Evolutionary conservation across 2,329 filamentous ascomycete species (phyloP).

Genomic region (Penicillium brevicompactum): DNA sequence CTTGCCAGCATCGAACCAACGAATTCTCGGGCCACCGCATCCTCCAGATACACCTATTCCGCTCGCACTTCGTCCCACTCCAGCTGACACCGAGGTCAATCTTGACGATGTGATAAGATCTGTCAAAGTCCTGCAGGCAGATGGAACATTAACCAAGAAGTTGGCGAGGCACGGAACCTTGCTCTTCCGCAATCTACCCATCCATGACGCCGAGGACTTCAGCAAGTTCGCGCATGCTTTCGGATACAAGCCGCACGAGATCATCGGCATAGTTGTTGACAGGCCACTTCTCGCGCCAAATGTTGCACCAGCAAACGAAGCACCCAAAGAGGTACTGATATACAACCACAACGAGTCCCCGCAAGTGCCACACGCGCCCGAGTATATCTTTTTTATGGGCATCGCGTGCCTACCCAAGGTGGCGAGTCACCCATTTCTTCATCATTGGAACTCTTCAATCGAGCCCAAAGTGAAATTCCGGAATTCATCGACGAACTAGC

Average conservation of each 20-base stretch:
- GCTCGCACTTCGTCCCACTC: slow-evolving; percentile 40
- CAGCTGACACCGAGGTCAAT: slow-evolving; percentile 19
- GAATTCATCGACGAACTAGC: slow-evolving; percentile 48
- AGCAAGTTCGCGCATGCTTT: slow-evolving; percentile 54
- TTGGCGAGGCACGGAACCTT: slow-evolving; percentile 51
- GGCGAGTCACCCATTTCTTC: slow-evolving; percentile 53
- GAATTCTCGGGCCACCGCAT: slow-evolving; percentile 44
- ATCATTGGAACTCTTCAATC: slow-evolving; percentile 50
- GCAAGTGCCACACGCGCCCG: slow-evolving; percentile 54
- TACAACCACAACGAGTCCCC: slow-evolving; percentile 57
- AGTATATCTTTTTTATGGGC: slow-evolving; percentile 55
- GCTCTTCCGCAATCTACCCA: slow-evolving; percentile 51
- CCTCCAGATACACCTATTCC: slow-evolving; percentile 41
- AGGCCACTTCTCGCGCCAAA: slow-evolving; percentile 48
- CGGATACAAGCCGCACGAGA: slow-evolving; percentile 51
- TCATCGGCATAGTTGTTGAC: slow-evolving; percentile 55
- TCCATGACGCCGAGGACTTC: slow-evolving; percentile 49
- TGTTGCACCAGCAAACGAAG: slow-evolving; percentile 52
- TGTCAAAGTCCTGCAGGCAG: slow-evolving; percentile 39
- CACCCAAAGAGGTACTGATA: slow-evolving; percentile 51
- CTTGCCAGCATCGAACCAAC: slow-evolving; percentile 46
- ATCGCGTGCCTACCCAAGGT: slow-evolving; percentile 39
- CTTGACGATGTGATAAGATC: slow-evolving; percentile 41
- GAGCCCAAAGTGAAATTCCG: slow-evolving; percentile 50
- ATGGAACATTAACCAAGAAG: slow-evolving; percentile 41